Conservation (phyloP, 2,329 filamentous ascomycete species). For the Emydomyces testavorans region DNA sequence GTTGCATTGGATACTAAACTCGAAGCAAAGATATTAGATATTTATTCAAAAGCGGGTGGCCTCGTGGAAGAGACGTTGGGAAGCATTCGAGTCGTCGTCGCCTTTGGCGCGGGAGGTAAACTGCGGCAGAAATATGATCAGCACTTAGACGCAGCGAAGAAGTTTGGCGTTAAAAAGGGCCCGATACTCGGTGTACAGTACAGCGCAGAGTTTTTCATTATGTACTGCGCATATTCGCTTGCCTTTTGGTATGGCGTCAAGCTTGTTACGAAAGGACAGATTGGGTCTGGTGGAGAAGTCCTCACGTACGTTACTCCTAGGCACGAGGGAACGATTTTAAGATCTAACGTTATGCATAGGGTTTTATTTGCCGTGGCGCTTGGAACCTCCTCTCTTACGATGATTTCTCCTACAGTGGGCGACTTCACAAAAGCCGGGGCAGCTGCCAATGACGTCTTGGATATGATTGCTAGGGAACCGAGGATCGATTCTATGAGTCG, state of each 20-base stretch:
- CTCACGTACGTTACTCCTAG: slow-evolving; percentile 18
- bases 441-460: slow-evolving; percentile 28
- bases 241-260: slow-evolving; percentile 28
- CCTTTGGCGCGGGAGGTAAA: slow-evolving; percentile 33
- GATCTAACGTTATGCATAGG: slow-evolving; percentile 9
- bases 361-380: slow-evolving; percentile 26
- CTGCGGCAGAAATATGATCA: slow-evolving; percentile 23
- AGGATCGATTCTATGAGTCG: slow-evolving; percentile 29
- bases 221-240: slow-evolving; percentile 26
- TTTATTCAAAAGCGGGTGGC: slow-evolving; percentile 15
- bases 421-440: slow-evolving; percentile 37
- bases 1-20: slow-evolving; percentile 19
- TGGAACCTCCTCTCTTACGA: slow-evolving; percentile 30
- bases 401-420: slow-evolving; percentile 33
- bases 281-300: slow-evolving; percentile 21
- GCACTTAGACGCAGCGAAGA: slow-evolving; percentile 20
- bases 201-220: slow-evolving; percentile 24
- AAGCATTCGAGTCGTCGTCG: slow-evolving; percentile 41
- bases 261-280: slow-evolving; percentile 20
- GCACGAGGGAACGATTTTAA: slow-evolving; percentile 1
- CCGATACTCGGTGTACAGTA: slow-evolving; percentile 24
- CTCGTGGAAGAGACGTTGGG: slow-evolving; percentile 43
- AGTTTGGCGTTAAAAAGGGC: slow-evolving; percentile 22
- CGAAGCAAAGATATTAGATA: slow-evolving; percentile 28
- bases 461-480: slow-evolving; percentile 33